Evolutionary conservation across 306 rosid genomes (phyloP), one percentile per base, ranked within the genome.

Genomic region (Prunus mume): DNA sequence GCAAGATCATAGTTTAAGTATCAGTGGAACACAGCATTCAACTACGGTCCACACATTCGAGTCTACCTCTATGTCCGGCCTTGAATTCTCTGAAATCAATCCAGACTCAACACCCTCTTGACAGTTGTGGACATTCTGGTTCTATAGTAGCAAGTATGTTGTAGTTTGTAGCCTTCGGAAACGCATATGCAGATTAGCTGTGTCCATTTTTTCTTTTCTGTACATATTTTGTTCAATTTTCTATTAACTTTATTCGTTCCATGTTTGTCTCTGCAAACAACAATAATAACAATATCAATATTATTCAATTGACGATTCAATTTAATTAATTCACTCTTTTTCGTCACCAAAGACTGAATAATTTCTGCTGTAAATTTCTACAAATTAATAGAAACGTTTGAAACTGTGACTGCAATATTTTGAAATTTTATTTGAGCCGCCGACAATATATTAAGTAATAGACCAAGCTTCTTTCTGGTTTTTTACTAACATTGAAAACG

Each of bases 11-110:
- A 82, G 88, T 80, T 65, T 20, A 56, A 78, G 78, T 67, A 79
- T n/a, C 75, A 84, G 76, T 83, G 83, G 70, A 15, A 75, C 81
- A 7, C 91, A 80, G 51, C 66, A 69, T 70, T 84, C 91, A 75
- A 77, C 75, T 19, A 14, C 77, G 1, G 47, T 13, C 64, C 84
- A 68, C 47, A 78, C 85, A 68, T 89, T 85, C 55, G 45, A 63
- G 68, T 79, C 90, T 18, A 45, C 87, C 63, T 66, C 83, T 41
- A 64, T 81, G 13, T 80, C 89, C 28, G 83, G 77, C 69, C 50
- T 69, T 32, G 85, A 80, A 65, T 76, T 58, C 18, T 50, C 24
- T 60, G 85, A 52, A 75, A 80, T 75, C 68, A 73, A 64, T 64
- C 83, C 73, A 58, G 77, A 68, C 45, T 34, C 76, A 38, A 51